Evolutionary conservation across 1,284 basidiomycete species (phyloP).

Genomic region (Cutaneotrichosporon arboriforme): DNA sequence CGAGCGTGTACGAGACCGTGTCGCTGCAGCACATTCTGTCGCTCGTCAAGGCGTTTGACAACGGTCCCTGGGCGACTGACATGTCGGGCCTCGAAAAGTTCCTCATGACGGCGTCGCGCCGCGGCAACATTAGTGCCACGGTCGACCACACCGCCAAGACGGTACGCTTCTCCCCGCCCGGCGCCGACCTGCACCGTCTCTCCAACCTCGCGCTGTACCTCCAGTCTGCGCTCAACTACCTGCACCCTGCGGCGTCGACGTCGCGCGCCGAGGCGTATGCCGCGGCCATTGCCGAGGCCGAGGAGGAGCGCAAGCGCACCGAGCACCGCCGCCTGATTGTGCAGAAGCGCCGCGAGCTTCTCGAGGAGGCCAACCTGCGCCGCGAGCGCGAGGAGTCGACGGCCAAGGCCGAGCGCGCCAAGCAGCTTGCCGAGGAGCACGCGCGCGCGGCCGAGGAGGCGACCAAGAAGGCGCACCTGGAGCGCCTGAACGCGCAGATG

Average conservation of each 20-base stretch:
- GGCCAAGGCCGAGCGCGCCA: constrained; percentile 65
- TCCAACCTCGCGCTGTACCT: constrained; percentile 68
- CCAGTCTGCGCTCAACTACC: constrained; percentile 60
- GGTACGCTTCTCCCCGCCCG: constrained; percentile 62
- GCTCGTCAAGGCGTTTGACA: constrained; percentile 67
- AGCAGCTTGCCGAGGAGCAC: constrained; percentile 71
- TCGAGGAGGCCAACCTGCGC: constrained; percentile 76
- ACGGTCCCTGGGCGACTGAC: constrained; percentile 55
- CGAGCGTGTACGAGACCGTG: constrained; percentile 89
- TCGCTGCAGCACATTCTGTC: constrained; percentile 69
- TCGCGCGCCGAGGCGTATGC: constrained; percentile 47
- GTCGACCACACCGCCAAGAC: constrained; percentile 85
- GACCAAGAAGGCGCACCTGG: constrained; percentile 64
- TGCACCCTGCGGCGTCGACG: constrained; percentile 46
- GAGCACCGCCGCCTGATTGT: constrained; percentile 74
- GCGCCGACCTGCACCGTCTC: constrained; percentile 54
- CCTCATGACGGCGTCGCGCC: constrained; percentile 83
- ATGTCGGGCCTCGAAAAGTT: constrained; percentile 81
- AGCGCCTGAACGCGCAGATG: constrained; percentile 74
- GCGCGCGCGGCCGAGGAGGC: constrained; percentile 63
- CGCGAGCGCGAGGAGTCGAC: constrained; percentile 90
- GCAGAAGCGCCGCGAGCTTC: constrained; percentile 77
- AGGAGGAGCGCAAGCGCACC: constrained; percentile 67
- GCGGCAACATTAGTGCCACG: constrained; percentile 79
- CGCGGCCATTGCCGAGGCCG: constrained; percentile 48